These are phyloP conservation scores for Fomitopsis palustris DNA, from an alignment of 1,284 basidiomycete genomes.

Conservation along the genomic window DNA sequence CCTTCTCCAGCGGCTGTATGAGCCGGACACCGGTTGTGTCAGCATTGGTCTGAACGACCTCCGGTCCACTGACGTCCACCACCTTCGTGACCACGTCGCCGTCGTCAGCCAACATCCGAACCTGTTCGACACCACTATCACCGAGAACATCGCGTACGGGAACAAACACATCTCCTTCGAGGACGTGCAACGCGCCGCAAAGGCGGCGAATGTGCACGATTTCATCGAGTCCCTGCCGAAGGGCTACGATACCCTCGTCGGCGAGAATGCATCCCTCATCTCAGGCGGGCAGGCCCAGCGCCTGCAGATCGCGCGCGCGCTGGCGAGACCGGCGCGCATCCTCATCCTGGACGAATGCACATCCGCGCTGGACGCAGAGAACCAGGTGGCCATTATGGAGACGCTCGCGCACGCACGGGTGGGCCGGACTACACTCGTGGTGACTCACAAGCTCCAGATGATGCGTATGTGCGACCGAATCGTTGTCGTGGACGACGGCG, in stretches of 20 bases:
- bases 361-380: conserved; percentile 81
- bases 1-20: conserved; percentile 84
- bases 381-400: conserved; percentile 78
- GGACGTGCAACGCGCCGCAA: conserved; percentile 69
- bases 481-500: conserved; percentile 76
- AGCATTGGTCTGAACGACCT: conserved; percentile 53
- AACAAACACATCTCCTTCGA: conserved; percentile 42
- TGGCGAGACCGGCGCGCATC: conserved; percentile 69
- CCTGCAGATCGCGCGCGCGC: conserved; percentile 87
- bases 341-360: conserved; percentile 95
- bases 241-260: conserved; percentile 84
- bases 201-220: conserved; percentile 80
- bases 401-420: conserved; percentile 65
- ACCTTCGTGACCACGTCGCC: conserved; percentile 80
- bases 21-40: conserved; percentile 67
- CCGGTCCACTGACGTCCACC: conserved; percentile 55
- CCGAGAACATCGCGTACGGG: conserved; percentile 88
- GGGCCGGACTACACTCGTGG: conserved; percentile 81
- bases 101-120: conserved; percentile 86
- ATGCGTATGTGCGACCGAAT: conserved; percentile 94
- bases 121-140: conserved; percentile 82
- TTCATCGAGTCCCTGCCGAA: conserved; percentile 79
- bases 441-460: conserved; percentile 90
- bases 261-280: conserved; percentile 85
- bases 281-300: conserved; percentile 96